A percentile compares a stretch with the other conserved stretches of the same genome.
phyloP scores from a whole-genome alignment of 139 green algal species.

The Chlamydomonas sphaeroides region DNA sequence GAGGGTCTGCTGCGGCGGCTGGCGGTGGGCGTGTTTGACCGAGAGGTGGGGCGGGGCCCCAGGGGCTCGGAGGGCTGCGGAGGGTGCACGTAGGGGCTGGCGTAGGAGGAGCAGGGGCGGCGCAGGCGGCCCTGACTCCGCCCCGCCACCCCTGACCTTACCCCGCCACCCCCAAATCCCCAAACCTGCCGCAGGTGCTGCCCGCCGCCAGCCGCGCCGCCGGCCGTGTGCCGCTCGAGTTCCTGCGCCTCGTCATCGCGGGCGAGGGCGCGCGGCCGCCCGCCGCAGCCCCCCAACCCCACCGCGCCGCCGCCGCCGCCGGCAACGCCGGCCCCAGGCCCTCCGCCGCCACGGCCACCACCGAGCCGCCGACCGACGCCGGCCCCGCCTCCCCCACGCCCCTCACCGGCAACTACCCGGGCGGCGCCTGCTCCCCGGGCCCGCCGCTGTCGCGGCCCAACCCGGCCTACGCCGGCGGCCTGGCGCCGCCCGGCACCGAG shows the following conservation, averaged over 20 bases:
- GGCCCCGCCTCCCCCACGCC: not conserved
- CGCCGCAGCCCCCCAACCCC: not conserved
- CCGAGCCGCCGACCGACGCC: not conserved
- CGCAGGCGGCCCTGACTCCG: not conserved
- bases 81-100: not conserved
- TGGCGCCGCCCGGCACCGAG: constrained; percentile 27
- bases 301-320: no score
- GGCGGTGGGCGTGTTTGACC: constrained; percentile 45
- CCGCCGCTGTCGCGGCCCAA: not conserved
- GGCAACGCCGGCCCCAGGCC: no score
- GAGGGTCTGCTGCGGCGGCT: constrained; percentile 26
- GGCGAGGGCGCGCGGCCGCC: not conserved
- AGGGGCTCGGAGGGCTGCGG: not conserved
- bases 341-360: no score
- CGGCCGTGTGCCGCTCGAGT: constrained; percentile 62
- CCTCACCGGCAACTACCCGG: not conserved
- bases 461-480: not conserved
- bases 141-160: no score
- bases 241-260: constrained; percentile 64
- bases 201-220: constrained; percentile 56
- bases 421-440: not conserved
- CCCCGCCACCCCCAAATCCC: no score
- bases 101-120: not conserved
- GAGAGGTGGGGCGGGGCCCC: not conserved
- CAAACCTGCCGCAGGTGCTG: no score